Evolutionary conservation across 768 basidiomycete species (phyloP).

Genomic region (Sporobolomyces roseus): DNA sequence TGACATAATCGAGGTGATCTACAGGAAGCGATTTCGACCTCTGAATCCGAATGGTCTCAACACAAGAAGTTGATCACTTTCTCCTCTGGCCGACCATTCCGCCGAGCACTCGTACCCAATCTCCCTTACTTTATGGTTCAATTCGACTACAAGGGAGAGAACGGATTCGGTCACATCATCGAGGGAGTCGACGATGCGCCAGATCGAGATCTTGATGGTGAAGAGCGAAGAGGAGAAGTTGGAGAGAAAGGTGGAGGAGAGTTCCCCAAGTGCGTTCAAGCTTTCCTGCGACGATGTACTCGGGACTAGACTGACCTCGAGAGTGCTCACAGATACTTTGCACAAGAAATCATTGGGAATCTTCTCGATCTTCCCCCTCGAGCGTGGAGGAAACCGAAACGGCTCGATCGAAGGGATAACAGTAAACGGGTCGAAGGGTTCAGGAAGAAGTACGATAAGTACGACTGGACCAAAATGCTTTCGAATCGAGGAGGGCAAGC

Average conservation of each 20-base stretch:
- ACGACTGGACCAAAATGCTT: slow-evolving; percentile 52
- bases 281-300: neutral
- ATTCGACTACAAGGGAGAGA: slow-evolving; percentile 92
- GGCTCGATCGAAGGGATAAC: slow-evolving; percentile 67
- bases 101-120: slow-evolving; percentile 91
- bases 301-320: no score
- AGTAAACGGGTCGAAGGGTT: slow-evolving; percentile 66
- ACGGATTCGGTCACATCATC: slow-evolving; percentile 96
- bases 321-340: slow-evolving; percentile 69
- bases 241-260: slow-evolving; percentile 87
- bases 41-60: slow-evolving; percentile 96
- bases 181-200: slow-evolving; percentile 74
- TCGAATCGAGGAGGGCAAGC: neutral
- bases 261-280: slow-evolving; percentile 67
- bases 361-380: slow-evolving; percentile 71
- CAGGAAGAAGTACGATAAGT: slow-evolving; percentile 64
- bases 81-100: slow-evolving; percentile 79
- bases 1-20: neutral
- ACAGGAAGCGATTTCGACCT: slow-evolving; percentile 86
- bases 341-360: slow-evolving; percentile 89
- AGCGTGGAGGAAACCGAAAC: slow-evolving; percentile 74
- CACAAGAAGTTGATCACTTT: slow-evolving; percentile 98
- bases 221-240: slow-evolving; percentile 56
- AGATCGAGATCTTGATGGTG: slow-evolving; percentile 61
- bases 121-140: slow-evolving; percentile 99